These are phyloP conservation scores for Pyrenochaeta sp. DNA, from an alignment of 2,329 filamentous ascomycete species.

Conservation along the genomic window DNA sequence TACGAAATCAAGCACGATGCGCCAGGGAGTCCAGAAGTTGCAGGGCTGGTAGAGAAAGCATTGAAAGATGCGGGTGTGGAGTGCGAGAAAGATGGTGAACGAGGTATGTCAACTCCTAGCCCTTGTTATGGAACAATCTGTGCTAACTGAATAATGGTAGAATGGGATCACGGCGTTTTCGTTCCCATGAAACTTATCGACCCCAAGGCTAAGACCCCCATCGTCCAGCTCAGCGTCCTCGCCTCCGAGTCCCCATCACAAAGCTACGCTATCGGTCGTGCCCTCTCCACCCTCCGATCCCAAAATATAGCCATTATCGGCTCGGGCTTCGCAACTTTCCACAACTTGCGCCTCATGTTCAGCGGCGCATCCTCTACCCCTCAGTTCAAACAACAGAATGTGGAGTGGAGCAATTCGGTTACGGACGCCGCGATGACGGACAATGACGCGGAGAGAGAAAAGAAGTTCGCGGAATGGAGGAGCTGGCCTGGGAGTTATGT, in stretches of 20 bases:
- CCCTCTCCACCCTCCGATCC: conserved; percentile 60
- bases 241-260: conserved; percentile 58
- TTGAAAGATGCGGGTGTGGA: conserved; percentile 59
- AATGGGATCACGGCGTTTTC: conserved; percentile 71
- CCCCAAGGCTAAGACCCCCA: conserved; percentile 61
- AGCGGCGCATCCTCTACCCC: conserved; percentile 32
- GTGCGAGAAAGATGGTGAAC: conserved; percentile 37
- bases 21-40: conserved; percentile 63
- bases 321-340: conserved; percentile 67
- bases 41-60: conserved; percentile 57
- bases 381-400: conserved; percentile 41
- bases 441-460: conserved; percentile 48
- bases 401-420: conserved; percentile 59
- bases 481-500: conserved; percentile 58
- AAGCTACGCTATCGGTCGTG: conserved; percentile 63
- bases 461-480: conserved; percentile 59
- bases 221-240: conserved; percentile 67
- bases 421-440: conserved; percentile 51
- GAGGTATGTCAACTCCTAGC: conserved; percentile 36
- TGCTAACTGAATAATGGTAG: conserved; percentile 24
- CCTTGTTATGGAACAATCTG: background rate
- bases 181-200: conserved; percentile 64
- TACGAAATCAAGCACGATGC: conserved; percentile 67
- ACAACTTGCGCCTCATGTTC: conserved; percentile 63
- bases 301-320: conserved; percentile 67